A percentile compares a stretch with the other conserved stretches of the same genome.
Conservation (phyloP, 495 filamentous ascomycete species). For the Aspergillus heteromorphus region DNA sequence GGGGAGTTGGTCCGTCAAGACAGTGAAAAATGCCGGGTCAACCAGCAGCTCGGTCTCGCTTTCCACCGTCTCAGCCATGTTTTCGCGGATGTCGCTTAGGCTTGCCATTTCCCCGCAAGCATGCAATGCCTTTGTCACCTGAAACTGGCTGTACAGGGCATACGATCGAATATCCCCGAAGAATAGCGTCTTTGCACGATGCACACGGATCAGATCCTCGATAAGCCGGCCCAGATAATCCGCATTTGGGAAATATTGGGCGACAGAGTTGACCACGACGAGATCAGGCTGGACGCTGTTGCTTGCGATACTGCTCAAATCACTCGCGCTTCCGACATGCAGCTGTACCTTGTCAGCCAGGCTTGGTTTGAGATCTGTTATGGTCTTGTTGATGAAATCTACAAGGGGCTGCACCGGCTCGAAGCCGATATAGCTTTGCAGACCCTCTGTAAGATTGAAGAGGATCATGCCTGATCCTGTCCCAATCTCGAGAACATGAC, state of each 20-base stretch:
- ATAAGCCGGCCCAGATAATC: background rate
- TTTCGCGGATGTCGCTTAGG: background rate
- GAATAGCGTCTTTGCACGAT: background rate
- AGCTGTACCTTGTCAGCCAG: background rate
- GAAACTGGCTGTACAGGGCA: conserved; percentile 1
- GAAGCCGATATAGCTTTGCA: background rate
- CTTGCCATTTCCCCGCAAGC: background rate
- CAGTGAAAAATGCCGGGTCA: conserved; percentile 1
- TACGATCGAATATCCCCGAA: conserved; percentile 5
- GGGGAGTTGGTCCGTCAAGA: background rate
- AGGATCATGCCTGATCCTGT: conserved; percentile 1
- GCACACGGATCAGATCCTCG: background rate
- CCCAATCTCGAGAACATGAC: background rate
- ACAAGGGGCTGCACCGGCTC: background rate
- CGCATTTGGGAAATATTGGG: background rate
- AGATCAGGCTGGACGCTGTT: background rate
- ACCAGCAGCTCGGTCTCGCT: conserved; percentile 2
- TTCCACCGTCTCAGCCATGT: background rate
- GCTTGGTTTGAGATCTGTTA: background rate
- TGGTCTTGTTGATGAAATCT: background rate
- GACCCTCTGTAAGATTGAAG: background rate
- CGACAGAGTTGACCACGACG: conserved; percentile 3
- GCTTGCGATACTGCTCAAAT: background rate
- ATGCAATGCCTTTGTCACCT: conserved; percentile 3
- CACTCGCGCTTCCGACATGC: background rate